phyloP scores from a whole-genome alignment of 2,329 filamentous ascomycete genomes.

The Aspergillus niger region DNA sequence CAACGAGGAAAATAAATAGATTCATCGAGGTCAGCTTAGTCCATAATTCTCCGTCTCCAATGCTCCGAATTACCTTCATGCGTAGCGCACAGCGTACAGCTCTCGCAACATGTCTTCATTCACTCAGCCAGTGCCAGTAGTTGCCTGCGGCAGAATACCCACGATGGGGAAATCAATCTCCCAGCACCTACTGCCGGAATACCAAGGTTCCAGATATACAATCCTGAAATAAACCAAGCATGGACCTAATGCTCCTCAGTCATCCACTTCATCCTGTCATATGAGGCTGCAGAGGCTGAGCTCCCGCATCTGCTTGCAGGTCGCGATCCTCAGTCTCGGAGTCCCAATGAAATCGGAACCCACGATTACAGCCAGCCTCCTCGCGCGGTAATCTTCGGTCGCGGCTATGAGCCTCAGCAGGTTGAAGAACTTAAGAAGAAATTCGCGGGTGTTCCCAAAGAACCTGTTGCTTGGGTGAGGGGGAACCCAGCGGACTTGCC shows the following conservation, averaged over 20 bases:
- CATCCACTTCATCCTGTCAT: constrained; percentile 26
- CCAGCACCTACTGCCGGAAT: too few relatives aligned
- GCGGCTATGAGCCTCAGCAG: constrained; percentile 1
- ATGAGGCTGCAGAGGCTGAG: constrained; percentile 22
- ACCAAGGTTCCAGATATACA: too few relatives aligned
- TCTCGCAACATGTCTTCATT: constrained; percentile 15
- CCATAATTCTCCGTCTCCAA: too few relatives aligned
- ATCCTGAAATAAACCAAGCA: too few relatives aligned
- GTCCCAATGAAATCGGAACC: constrained; percentile 27
- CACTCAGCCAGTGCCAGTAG: constrained; percentile 11
- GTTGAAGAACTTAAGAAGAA: constrained; percentile 15
- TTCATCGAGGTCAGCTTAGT: too few relatives aligned
- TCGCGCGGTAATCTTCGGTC: too few relatives aligned
- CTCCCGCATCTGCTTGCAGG: constrained; percentile 28
- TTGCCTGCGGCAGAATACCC: constrained; percentile 8
- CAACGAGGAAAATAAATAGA: too few relatives aligned
- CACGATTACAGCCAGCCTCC: constrained; percentile 4
- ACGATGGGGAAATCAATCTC: constrained; percentile 1
- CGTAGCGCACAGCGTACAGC: neutral
- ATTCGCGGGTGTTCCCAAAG: constrained; percentile 1
- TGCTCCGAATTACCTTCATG: too few relatives aligned
- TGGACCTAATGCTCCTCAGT: constrained; percentile 14
- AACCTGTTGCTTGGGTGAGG: constrained; percentile 19
- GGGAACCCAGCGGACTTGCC: constrained; percentile 18
- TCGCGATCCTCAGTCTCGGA: constrained; percentile 21